These are phyloP conservation scores for Chimonanthus praecox DNA, from an alignment of 164 flowering plant species.

Conservation along the genomic window DNA sequence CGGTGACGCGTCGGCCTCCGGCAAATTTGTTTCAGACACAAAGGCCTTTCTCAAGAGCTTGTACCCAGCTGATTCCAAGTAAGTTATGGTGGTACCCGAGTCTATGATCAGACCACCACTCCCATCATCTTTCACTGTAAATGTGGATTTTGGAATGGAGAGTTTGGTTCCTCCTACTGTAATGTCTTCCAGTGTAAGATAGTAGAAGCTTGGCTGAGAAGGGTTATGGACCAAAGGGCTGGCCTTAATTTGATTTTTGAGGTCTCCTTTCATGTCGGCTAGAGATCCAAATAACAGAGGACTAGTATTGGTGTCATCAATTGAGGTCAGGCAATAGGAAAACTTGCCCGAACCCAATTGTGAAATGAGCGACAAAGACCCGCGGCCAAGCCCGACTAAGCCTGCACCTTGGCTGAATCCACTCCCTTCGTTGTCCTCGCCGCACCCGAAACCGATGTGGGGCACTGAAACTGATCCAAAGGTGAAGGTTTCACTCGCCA, in stretches of 20 bases:
- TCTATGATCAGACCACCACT: constrained; percentile 80
- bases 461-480: constrained; percentile 37
- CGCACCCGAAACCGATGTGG: constrained; percentile 67
- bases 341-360: constrained; percentile 56
- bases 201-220: constrained; percentile 60
- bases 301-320: constrained; percentile 28
- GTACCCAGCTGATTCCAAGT: constrained; percentile 41
- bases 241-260: constrained; percentile 8
- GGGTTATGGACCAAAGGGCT: constrained; percentile 53
- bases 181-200: constrained; percentile 62
- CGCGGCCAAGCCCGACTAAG: constrained; percentile 79
- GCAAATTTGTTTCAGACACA: constrained; percentile 36
- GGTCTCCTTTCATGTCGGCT: constrained; percentile 7
- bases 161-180: constrained; percentile 50
- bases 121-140: constrained; percentile 38
- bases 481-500: constrained; percentile 64
- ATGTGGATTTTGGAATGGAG: constrained; percentile 39
- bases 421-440: constrained; percentile 53
- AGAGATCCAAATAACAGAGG: constrained; percentile 71
- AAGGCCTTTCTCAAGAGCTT: constrained; percentile 42
- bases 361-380: constrained; percentile 70
- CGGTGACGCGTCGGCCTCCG: constrained; percentile 26
- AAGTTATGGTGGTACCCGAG: constrained; percentile 80
- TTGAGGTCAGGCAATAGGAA: constrained; percentile 65
- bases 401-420: constrained; percentile 60